Evolutionary conservation across 192 early-diverging fungal species (phyloP), one percentile per base, ranked within the genome.

Genomic region (Coemansia nantahalensis): DNA sequence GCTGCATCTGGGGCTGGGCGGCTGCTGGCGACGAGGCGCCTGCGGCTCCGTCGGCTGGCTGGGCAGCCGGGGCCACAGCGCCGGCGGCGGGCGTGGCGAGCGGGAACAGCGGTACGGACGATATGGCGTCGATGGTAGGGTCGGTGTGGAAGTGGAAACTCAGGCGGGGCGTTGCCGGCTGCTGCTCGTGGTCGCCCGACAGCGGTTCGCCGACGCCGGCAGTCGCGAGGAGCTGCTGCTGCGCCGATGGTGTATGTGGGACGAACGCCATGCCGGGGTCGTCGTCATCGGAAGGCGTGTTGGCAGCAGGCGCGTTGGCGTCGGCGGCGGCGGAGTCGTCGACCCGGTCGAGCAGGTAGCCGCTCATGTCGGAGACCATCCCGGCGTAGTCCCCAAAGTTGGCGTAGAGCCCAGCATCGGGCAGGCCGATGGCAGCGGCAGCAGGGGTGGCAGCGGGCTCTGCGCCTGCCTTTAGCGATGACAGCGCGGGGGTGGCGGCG

Each of bases 71-170:
- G n/a, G n/a, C n/a, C n/a, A n/a, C n/a, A n/a, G n/a, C n/a, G n/a
- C n/a, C n/a, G n/a, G n/a, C n/a, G n/a, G n/a, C n/a, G n/a, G n/a
- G 5, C 13, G n/a, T 22, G 17, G 21, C 30, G 8, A 55, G 34
- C 13, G 48, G 28, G 21, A 60, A 72, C 13, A 72, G 62, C 49
- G 56, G 57, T n/a, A 62, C 45, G 15, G 58, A 38, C 23, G 54
- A 22, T 15, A 66, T 73, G 48, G 46, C 63, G 30, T 58, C 54
- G 15, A 66, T 57, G 18, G 35, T 63, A 1, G 70, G 63, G 18
- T 67, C 64, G 2, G 56, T 58, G 47, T 48, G 46, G 40, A 74
- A 74, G 43, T 62, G 47, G 43, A 74, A 67, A 16, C 45, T 51
- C 42, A 74, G 46, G n/a, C 54, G 50, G 21, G 57, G 39, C 4